Percentiles rank a stretch among this genome's conserved stretches.
Evolutionary conservation across 2,329 filamentous ascomycete species (phyloP).

Genomic region (Epichloe gansuensis): DNA sequence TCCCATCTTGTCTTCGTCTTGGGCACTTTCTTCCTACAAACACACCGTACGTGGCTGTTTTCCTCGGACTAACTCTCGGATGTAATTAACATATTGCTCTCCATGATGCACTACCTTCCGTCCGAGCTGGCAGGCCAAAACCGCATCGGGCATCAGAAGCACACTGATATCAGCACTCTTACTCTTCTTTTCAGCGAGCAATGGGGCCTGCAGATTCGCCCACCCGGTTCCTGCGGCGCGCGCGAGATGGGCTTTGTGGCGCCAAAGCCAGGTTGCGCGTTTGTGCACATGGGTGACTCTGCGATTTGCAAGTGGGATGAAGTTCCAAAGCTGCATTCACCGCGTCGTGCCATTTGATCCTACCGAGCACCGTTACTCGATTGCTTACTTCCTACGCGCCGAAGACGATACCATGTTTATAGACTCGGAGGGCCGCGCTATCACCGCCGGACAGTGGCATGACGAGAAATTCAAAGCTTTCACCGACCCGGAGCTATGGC

Average conservation of each 20-base stretch:
- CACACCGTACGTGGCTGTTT: background rate
- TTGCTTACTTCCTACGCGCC: constrained; percentile 45
- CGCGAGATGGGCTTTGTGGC: constrained; percentile 40
- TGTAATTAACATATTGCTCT: constrained; percentile 16
- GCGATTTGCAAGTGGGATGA: constrained; percentile 39
- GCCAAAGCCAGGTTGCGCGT: constrained; percentile 36
- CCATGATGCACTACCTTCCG: constrained; percentile 42
- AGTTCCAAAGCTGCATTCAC: constrained; percentile 44
- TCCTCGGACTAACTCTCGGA: background rate
- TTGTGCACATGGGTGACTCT: constrained; percentile 48
- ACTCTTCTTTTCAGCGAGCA: constrained; percentile 43
- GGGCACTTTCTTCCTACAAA: too few relatives aligned
- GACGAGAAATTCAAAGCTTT: constrained; percentile 42
- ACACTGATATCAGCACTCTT: constrained; percentile 43
- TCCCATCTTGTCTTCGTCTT: too few relatives aligned
- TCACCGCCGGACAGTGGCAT: constrained; percentile 41
- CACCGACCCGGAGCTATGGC: constrained; percentile 28
- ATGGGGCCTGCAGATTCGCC: constrained; percentile 44
- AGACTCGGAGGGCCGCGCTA: constrained; percentile 38
- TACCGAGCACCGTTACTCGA: constrained; percentile 42
- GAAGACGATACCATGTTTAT: constrained; percentile 43
- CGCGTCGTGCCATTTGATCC: constrained; percentile 40
- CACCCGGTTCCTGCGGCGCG: constrained; percentile 27
- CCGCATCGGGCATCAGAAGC: constrained; percentile 40
- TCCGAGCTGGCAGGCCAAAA: constrained; percentile 27